Percentiles rank a stretch among this genome's conserved stretches.
Conservation (phyloP, 1,139 yeast genomes). For the Candida pseudocylindracea region DNA sequence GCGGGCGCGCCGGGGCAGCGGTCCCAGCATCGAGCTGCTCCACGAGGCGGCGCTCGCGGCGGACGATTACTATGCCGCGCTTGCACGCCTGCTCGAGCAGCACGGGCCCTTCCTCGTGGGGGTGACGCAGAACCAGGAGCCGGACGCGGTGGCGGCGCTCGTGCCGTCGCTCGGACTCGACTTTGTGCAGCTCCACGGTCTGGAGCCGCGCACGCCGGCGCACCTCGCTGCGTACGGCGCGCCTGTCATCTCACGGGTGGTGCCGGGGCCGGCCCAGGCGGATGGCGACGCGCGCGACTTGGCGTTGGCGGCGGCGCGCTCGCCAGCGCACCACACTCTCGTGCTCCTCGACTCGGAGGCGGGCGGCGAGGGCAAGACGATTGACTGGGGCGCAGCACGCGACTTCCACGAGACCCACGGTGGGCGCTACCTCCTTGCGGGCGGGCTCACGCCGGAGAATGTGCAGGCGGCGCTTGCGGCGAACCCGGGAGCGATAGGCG, state of each 20-base stretch:
- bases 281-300: conserved; percentile 13
- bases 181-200: conserved; percentile 77
- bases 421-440: conserved; percentile 45
- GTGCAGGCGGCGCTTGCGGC: conserved; percentile 4
- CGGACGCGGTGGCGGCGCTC: conserved; percentile 30
- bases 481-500: conserved; percentile 18
- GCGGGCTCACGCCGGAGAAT: conserved; percentile 67
- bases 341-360: conserved; percentile 57
- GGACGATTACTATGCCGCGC: conserved; percentile 13
- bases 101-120: conserved; percentile 69
- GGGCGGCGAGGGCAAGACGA: conserved; percentile 75
- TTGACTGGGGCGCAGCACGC: conserved; percentile 40
- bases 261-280: conserved; percentile 11
- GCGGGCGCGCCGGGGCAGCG: not conserved
- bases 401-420: too few relatives aligned
- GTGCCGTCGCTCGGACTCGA: conserved; percentile 35
- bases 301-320: conserved; percentile 15
- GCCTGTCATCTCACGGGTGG: conserved; percentile 55
- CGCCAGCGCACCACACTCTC: too few relatives aligned
- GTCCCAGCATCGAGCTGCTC: too few relatives aligned
- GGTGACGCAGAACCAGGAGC: conserved; percentile 67
- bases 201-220: conserved; percentile 34
- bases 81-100: conserved; percentile 10
- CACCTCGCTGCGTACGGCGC: conserved; percentile 5
- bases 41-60: not conserved